A percentile compares a stretch with the other conserved stretches of the same genome.
These are phyloP conservation scores for Nepenthes alata DNA, from an alignment of 179 eudicot species.

Conservation along the genomic window DNA sequence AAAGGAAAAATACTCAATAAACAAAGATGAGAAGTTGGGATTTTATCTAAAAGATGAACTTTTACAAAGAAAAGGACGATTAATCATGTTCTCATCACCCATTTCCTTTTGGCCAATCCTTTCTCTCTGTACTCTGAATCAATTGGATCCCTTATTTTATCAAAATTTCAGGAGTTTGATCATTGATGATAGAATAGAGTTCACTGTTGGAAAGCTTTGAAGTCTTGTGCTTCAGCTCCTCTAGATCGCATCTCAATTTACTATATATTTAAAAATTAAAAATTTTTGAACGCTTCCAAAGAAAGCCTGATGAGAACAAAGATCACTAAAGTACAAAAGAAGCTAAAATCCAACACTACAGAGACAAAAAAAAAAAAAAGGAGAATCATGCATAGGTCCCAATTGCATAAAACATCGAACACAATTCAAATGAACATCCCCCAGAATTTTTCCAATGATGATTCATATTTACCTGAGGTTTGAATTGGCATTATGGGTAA, in stretches of 20 bases:
- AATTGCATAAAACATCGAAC: background rate
- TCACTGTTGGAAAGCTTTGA: no score
- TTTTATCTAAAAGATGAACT: constrained; percentile 10
- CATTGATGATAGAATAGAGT: constrained; percentile 1
- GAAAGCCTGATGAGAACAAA: no score
- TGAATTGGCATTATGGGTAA: constrained; percentile 34
- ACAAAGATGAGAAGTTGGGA: constrained; percentile 7
- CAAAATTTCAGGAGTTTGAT: constrained; percentile 12
- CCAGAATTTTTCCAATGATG: constrained; percentile 5
- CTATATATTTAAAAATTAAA: background rate
- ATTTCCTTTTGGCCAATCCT: constrained; percentile 1
- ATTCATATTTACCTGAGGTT: constrained; percentile 40
- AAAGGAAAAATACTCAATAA: constrained; percentile 8
- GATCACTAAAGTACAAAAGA: no score
- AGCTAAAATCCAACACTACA: no score
- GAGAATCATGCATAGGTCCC: no score
- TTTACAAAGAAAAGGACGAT: constrained; percentile 18
- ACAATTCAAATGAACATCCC: background rate
- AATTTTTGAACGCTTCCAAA: no score
- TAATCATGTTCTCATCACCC: constrained; percentile 26
- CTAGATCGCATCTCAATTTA: no score
- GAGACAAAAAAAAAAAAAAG: no score
- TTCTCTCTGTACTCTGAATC: constrained; percentile 17
- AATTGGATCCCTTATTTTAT: constrained; percentile 16
- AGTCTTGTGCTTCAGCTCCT: no score